Conservation (phyloP, 1,284 basidiomycete genomes). For the Pascua guehoae region DNA sequence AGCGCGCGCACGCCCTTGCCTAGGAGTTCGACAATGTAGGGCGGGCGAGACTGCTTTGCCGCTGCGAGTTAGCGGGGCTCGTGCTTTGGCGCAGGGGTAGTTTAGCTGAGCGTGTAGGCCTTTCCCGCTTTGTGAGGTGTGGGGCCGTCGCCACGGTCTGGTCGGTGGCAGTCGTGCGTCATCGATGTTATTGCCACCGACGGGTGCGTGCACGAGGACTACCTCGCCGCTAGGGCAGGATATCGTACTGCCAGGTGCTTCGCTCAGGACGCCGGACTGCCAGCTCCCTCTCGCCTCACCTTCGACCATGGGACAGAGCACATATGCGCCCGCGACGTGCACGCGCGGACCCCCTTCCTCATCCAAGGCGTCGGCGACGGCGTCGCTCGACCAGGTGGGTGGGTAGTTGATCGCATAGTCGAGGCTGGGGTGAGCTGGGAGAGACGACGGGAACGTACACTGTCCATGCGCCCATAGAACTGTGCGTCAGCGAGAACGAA, state of each 20-base stretch:
- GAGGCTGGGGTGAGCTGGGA: conserved; percentile 23
- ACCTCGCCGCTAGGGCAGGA: too few relatives aligned
- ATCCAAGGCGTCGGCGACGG: conserved; percentile 10
- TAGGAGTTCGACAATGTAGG: conserved; percentile 42
- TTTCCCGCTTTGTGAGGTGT: too few relatives aligned
- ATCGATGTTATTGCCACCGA: neutral
- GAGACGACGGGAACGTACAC: conserved; percentile 8
- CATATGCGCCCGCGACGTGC: conserved; percentile 49
- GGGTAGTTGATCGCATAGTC: conserved; percentile 47
- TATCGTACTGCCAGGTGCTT: too few relatives aligned
- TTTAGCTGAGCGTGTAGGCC: too few relatives aligned
- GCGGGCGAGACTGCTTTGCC: conserved; percentile 49
- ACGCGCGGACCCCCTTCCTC: conserved; percentile 17
- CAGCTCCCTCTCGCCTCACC: conserved; percentile 24
- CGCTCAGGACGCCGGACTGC: too few relatives aligned
- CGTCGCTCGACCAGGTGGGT: conserved; percentile 23
- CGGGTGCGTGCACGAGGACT: too few relatives aligned
- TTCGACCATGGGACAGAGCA: conserved; percentile 51
- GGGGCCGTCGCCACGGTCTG: neutral
- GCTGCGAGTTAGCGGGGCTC: conserved; percentile 22
- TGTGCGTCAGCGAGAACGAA: conserved; percentile 14
- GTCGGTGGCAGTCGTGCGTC: conserved; percentile 3
- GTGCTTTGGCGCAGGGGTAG: too few relatives aligned
- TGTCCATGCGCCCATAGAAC: conserved; percentile 36
- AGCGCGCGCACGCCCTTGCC: conserved; percentile 47